Percentiles rank a stretch among this genome's conserved stretches.
Evolutionary conservation across 2,329 filamentous ascomycete species (phyloP).

Genomic region (Hymenoscyphus fraxineus): DNA sequence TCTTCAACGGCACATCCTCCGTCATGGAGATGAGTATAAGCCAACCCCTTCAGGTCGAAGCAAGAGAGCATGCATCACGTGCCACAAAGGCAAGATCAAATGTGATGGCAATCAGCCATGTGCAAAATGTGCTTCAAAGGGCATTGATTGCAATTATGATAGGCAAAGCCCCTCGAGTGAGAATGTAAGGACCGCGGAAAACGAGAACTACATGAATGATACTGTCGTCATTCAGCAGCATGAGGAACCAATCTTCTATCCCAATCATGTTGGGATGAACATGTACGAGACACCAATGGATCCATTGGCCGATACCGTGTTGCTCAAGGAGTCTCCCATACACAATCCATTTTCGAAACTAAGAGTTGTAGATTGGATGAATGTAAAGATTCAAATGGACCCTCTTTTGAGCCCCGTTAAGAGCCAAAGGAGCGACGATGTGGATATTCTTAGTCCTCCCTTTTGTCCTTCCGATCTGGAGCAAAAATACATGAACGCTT

Average conservation of each 20-base stretch:
- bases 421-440: not conserved
- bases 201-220: not conserved
- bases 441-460: constrained; percentile 7
- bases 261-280: not conserved
- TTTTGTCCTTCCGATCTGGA: constrained; percentile 16
- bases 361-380: constrained; percentile 20
- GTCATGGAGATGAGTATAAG: constrained; percentile 28
- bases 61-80: constrained; percentile 42
- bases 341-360: not conserved
- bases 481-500: constrained; percentile 32
- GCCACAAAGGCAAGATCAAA: constrained; percentile 44
- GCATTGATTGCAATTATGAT: constrained; percentile 38
- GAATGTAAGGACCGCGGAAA: not conserved
- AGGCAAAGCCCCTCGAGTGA: constrained; percentile 2
- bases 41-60: constrained; percentile 30
- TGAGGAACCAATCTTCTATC: not conserved
- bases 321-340: not conserved
- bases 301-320: not conserved
- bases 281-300: not conserved
- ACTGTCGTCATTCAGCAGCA: not conserved
- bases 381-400: constrained; percentile 18
- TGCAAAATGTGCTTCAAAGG: constrained; percentile 39
- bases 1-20: constrained; percentile 28
- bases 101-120: constrained; percentile 42
- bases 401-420: not conserved